A percentile compares a stretch with the other conserved stretches of the same genome.
Evolutionary conservation across 2,329 filamentous ascomycete genomes (phyloP).

Genomic region (Cadophora gregata): DNA sequence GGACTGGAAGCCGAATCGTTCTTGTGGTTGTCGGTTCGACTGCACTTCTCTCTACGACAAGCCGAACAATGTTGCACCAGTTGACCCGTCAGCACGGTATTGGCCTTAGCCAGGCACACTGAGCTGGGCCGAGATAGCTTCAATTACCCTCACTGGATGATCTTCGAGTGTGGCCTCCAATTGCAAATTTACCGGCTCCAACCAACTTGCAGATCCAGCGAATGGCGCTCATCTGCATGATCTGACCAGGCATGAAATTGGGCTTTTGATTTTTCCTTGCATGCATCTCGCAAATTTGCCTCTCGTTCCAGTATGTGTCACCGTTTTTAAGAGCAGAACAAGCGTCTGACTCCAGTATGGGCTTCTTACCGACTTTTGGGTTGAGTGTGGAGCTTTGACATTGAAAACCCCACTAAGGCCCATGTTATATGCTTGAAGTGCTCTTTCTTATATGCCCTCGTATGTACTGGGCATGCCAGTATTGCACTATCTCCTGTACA

Average conservation of each 20-base stretch:
- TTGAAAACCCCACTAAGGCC: background rate
- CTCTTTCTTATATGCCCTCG: background rate
- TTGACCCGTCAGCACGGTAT: constrained; percentile 15
- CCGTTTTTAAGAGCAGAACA: background rate
- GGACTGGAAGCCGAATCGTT: background rate
- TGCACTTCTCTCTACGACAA: constrained; percentile 4
- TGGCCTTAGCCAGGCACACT: background rate
- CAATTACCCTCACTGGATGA: background rate
- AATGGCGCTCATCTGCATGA: constrained; percentile 6
- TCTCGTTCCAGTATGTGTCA: constrained; percentile 7
- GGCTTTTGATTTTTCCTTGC: background rate
- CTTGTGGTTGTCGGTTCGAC: background rate
- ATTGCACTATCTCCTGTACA: background rate
- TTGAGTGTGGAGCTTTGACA: constrained; percentile 4
- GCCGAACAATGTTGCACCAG: constrained; percentile 17
- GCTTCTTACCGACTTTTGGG: background rate
- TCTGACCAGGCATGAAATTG: constrained; percentile 3
- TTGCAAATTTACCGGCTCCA: background rate
- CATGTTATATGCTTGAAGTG: background rate
- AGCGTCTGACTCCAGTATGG: background rate
- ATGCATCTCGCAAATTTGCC: background rate
- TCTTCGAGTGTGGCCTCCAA: background rate
- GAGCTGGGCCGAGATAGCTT: background rate
- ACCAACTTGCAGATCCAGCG: background rate
- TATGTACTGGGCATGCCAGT: background rate